Base-by-base conservation (phyloP, 2,329 filamentous ascomycete genomes). In the Iodosphaeria phyllophila region DNA sequence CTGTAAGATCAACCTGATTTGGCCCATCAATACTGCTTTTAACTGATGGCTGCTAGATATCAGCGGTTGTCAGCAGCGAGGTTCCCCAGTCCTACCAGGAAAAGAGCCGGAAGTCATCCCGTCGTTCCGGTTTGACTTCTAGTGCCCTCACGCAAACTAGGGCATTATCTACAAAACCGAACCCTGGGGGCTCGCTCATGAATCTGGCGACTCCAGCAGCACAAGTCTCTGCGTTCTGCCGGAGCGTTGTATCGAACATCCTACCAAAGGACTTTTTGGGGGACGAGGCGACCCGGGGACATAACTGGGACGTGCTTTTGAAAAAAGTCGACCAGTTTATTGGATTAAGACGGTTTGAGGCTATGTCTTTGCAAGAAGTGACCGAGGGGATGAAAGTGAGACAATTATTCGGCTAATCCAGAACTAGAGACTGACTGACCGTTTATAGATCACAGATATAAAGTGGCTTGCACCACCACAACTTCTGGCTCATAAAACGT, bases 191-290 rank as follows among this genome's bases (percentile, higher is more conserved):
- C 9, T 54, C 56, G 8, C 51, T 89, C 22, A 68, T 71, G 17
- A 64, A 75, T 12, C 51, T 78, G 35, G 74, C 83, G 2, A 80
- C 71, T 10, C 64, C 77, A 0, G 34, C 54, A 3, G 52, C 69
- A 1, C 61, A 69, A 23, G 77, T 95, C 3, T 92, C 84, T 4
- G 74, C 79, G 1, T 95, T 92, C 41, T 92, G 83, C 44, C 76
- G 75, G 40, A 75, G 80, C 3, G 72, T 74, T 1, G 42, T 93
- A 16, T 55, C 54, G 12, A 76, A 64, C 29, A 52, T 93, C 10
- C 62, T 98, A 15, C 86, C 86, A 1, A 53, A 58, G 21, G 64
- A 56, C 3, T 74, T 92, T 29, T 92, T 78, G 70, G 83, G 84
- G 0, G 35, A 43, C 11, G 64, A 61, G 2, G 43, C 58, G 2